These are phyloP conservation scores for Staphylotrichum tortipilum DNA, from an alignment of 495 filamentous ascomycete genomes.

Conservation along the genomic window DNA sequence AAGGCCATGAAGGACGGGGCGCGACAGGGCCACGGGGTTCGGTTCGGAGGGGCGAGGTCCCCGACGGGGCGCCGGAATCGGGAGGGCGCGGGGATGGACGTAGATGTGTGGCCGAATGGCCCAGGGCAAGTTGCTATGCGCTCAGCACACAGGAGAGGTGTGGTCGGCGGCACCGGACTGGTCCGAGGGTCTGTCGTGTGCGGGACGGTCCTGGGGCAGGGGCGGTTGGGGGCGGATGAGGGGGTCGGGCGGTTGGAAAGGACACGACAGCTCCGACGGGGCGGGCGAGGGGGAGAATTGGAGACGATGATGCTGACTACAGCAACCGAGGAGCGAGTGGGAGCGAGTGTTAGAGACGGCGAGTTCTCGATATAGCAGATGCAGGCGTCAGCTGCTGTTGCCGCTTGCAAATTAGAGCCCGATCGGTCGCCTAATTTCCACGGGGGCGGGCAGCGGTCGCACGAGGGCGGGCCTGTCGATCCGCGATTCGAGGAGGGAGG, in stretches of 20 bases:
- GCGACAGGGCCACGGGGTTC: conserved; percentile 6
- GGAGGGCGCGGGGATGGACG: too few relatives aligned
- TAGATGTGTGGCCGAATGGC: conserved; percentile 1
- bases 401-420: conserved; percentile 14
- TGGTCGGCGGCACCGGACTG: not conserved
- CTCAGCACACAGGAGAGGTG: not conserved
- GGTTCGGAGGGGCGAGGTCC: not conserved
- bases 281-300: too few relatives aligned
- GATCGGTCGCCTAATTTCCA: too few relatives aligned
- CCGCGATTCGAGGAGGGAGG: too few relatives aligned
- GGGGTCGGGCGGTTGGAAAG: conserved; percentile 12
- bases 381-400: conserved; percentile 22
- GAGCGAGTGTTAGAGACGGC: conserved; percentile 7
- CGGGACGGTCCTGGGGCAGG: not conserved
- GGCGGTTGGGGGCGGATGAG: not conserved
- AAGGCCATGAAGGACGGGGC: conserved; percentile 27
- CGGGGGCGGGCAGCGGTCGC: too few relatives aligned
- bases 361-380: too few relatives aligned
- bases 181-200: not conserved
- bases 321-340: too few relatives aligned
- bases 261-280: too few relatives aligned
- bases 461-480: too few relatives aligned
- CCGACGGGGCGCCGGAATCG: not conserved
- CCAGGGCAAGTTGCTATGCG: conserved; percentile 3
- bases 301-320: too few relatives aligned